phyloP scores from a whole-genome alignment of 2,329 filamentous ascomycete genomes.

The Cladophialophora bantiana region DNA sequence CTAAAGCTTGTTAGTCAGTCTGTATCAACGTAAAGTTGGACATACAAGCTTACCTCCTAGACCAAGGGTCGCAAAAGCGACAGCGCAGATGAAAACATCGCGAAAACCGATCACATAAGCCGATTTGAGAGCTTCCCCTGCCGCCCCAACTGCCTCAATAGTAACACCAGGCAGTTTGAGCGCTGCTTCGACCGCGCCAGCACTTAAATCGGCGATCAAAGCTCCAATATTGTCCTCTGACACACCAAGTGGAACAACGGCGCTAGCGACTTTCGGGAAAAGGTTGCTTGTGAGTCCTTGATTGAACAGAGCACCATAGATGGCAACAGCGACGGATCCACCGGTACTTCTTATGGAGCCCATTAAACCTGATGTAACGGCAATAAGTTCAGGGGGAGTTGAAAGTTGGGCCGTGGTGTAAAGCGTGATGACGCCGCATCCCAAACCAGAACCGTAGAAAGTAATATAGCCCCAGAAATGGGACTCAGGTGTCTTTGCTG shows the following conservation, averaged over 20 bases:
- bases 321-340: constrained; percentile 29
- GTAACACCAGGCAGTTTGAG: constrained; percentile 25
- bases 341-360: constrained; percentile 27
- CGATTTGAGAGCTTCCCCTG: constrained; percentile 20
- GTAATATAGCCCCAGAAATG: constrained; percentile 32
- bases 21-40: neutral
- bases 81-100: constrained; percentile 12
- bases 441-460: constrained; percentile 29
- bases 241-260: constrained; percentile 30
- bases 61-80: constrained; percentile 11
- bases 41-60: constrained; percentile 9
- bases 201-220: constrained; percentile 23
- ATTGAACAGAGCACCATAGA: constrained; percentile 29
- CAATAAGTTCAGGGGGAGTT: constrained; percentile 30
- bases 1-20: constrained; percentile 12
- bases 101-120: constrained; percentile 25
- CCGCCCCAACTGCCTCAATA: constrained; percentile 24
- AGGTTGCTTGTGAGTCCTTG: constrained; percentile 23
- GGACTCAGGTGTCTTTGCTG: constrained; percentile 12
- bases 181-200: constrained; percentile 9
- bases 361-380: constrained; percentile 30
- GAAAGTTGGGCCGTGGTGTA: constrained; percentile 30
- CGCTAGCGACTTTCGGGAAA: constrained; percentile 26
- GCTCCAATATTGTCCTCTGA: constrained; percentile 13
- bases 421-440: constrained; percentile 27